Base-by-base conservation (phyloP, 2,329 filamentous ascomycete species). In the Fusarium continuum region DNA sequence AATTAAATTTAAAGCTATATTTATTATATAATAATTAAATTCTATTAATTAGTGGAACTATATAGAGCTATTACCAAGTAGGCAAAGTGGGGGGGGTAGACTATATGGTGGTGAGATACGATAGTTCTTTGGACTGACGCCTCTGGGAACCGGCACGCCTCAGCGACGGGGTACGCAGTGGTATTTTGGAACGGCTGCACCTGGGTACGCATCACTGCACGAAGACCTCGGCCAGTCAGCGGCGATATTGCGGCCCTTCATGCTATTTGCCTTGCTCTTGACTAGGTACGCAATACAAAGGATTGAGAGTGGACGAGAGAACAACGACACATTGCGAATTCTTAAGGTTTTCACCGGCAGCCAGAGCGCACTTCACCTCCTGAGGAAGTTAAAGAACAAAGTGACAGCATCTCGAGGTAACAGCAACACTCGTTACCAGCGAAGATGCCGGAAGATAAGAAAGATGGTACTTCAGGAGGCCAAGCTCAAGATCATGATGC, bases 311-410 rank as follows among this genome's bases (percentile, higher is more conserved):
- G 31, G n/a, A 2, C 16, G n/a, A 8, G 7, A 11, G 7, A 8
- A 2, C 2, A 16, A 13, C 10, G 16, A 39, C 6, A 35, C 16
- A 14, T 14, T 50, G 9, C 40, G 32, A 9, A 29, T 50, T 2
- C 46, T 69, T 14, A 47, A 55, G 43, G 35, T 67, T 23, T 64
- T 61, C 13, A 66, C 46, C 6, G 61, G 58, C 31, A 49, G 29
- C 4, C 34, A 52, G 13, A 3, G 4, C 3, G 20, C 54, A 5
- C 31, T 69, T 8, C 6, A 1, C 2, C 3, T n/a, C 16, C 7
- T 55, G 14, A 9, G 3, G 3, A 34, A n/a, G n/a, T n/a, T n/a
- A n/a, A n/a, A 19, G 26, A 6, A 23, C 20, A 1, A 6, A 32
- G 2, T 5, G 4, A 44, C 20, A 41, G 7, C n/a, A n/a, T n/a